phyloP scores from a whole-genome alignment of 192 early-diverging fungal genomes.

The Linderina pennispora region DNA sequence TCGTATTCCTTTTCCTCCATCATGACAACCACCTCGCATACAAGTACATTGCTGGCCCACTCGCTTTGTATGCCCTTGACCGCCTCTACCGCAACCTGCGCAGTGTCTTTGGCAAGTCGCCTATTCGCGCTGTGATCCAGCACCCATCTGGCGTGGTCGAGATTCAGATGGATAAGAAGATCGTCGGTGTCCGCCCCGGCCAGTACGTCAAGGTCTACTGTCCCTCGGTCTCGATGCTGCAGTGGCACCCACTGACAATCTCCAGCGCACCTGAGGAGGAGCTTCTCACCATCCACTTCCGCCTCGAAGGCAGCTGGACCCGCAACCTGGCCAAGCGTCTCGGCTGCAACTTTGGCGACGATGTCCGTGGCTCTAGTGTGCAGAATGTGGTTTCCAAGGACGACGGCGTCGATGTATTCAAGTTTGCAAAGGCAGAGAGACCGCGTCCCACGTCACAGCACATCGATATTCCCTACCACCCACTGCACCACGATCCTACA shows the following conservation, averaged over 20 bases:
- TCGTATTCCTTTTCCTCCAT: conserved; percentile 65
- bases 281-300: conserved; percentile 68
- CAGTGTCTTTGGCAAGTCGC: conserved; percentile 49
- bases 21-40: conserved; percentile 51
- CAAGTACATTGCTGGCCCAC: conserved; percentile 53
- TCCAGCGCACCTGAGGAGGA: conserved; percentile 73
- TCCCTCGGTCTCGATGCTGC: conserved; percentile 60
- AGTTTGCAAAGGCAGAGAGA: conserved; percentile 1
- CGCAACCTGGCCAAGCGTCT: conserved; percentile 54
- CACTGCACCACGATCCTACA: conserved; percentile 27
- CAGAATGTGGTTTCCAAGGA: conserved; percentile 5
- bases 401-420: conserved; percentile 2
- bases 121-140: conserved; percentile 62
- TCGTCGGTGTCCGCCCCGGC: conserved; percentile 53
- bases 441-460: background rate
- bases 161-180: conserved; percentile 58
- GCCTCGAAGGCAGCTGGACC: conserved; percentile 73
- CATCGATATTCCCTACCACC: conserved; percentile 20
- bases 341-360: conserved; percentile 52
- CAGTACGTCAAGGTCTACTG: conserved; percentile 73
- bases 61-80: conserved; percentile 56
- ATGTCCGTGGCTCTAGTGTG: conserved; percentile 4
- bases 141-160: conserved; percentile 71
- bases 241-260: conserved; percentile 80
- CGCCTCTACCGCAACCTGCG: conserved; percentile 53